phyloP scores from a whole-genome alignment of 163 green algal genomes.

The Chlorella variabilis region DNA sequence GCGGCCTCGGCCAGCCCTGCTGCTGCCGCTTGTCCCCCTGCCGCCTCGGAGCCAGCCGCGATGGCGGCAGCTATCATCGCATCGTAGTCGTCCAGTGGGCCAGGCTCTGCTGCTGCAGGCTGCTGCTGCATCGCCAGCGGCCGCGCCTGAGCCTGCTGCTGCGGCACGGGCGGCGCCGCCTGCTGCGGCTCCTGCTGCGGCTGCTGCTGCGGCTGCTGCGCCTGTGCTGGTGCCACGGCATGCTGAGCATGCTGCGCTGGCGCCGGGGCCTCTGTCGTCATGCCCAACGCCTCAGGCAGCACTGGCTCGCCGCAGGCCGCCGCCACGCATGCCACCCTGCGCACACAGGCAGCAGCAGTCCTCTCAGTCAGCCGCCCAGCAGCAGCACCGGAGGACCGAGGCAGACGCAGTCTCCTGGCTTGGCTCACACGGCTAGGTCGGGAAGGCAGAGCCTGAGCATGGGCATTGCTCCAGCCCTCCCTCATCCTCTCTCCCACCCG shows the following conservation, averaged over 20 bases:
- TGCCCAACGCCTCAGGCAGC: slow-evolving; percentile 24
- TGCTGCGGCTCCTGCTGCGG: too few species aligned
- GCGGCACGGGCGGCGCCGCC: neutral
- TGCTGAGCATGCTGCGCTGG: neutral
- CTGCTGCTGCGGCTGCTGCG: neutral
- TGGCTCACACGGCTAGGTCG: too few species aligned
- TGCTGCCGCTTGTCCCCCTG: too few species aligned
- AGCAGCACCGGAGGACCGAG: too few species aligned
- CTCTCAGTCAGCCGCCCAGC: neutral
- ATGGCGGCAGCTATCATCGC: neutral
- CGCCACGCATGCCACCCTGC: slow-evolving; percentile 14
- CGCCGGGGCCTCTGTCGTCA: neutral
- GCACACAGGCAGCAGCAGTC: neutral
- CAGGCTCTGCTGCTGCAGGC: neutral
- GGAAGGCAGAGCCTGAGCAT: neutral
- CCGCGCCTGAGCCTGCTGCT: neutral
- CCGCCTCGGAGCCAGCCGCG: too few species aligned
- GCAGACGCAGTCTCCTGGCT: too few species aligned
- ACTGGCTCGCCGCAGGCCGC: neutral
- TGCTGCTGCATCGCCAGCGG: too few species aligned
- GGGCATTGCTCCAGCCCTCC: too few species aligned
- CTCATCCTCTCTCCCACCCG: too few species aligned
- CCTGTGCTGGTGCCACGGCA: neutral
- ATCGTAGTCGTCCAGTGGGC: neutral
- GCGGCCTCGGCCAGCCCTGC: too few species aligned